These are phyloP conservation scores for Boletus rex-veris DNA, from an alignment of 768 basidiomycete genomes.

Conservation along the genomic window DNA sequence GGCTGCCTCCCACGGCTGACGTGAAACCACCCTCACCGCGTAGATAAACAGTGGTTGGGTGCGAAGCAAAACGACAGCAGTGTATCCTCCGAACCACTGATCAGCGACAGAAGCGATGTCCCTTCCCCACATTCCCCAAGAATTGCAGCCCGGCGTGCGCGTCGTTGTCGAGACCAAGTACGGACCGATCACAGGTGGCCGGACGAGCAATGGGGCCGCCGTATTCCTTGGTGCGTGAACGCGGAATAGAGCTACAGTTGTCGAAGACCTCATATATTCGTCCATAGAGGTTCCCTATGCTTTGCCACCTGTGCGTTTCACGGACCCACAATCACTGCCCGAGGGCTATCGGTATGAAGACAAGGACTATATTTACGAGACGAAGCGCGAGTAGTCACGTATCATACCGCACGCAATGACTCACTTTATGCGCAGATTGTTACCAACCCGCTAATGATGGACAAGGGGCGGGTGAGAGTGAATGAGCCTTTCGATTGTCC, in stretches of 20 bases:
- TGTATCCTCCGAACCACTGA: too few relatives aligned
- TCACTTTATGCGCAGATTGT: constrained; percentile 39
- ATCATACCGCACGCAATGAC: background rate
- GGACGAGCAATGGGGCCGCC: constrained; percentile 47
- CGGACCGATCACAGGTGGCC: too few relatives aligned
- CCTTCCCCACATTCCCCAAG: constrained; percentile 51
- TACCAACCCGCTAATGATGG: constrained; percentile 65
- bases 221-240: constrained; percentile 56
- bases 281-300: constrained; percentile 67
- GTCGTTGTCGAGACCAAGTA: constrained; percentile 52
- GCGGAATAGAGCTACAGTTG: too few relatives aligned
- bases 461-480: constrained; percentile 38
- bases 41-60: constrained; percentile 12
- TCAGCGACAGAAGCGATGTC: constrained; percentile 1
- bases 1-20: constrained; percentile 4
- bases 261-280: background rate
- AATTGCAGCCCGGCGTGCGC: constrained; percentile 42
- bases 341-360: constrained; percentile 49
- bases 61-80: background rate
- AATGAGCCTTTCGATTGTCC: too few relatives aligned
- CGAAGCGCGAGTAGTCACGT: constrained; percentile 5
- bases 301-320: constrained; percentile 58
- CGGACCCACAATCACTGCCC: constrained; percentile 47
- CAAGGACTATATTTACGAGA: constrained; percentile 60
- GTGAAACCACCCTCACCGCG: background rate